Percentiles rank a stretch among this genome's conserved stretches.
Conservation (phyloP, 306 rosid species). For the Cicer cuneatum region DNA sequence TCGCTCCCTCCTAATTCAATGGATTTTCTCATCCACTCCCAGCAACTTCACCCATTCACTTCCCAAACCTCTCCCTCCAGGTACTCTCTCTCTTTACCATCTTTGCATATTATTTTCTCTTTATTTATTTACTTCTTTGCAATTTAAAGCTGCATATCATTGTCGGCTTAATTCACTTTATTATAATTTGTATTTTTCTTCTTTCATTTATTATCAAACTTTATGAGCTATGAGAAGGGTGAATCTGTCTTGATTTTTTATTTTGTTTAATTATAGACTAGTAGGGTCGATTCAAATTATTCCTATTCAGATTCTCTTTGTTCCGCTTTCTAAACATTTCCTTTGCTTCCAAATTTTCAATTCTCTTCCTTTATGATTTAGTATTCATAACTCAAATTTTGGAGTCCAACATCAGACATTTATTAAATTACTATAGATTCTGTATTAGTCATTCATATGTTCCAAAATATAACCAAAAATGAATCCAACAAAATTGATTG, state of each 20-base stretch:
- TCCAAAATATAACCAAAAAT: too few species aligned
- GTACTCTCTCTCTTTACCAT: conserved; percentile 10
- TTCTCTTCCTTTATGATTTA: conserved; percentile 18
- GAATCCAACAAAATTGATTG: too few species aligned
- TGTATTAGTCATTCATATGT: too few species aligned
- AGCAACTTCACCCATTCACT: neutral
- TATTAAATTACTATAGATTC: too few species aligned
- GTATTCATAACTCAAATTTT: neutral
- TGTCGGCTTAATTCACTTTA: neutral
- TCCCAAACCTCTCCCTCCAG: conserved; percentile 18
- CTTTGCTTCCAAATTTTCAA: neutral
- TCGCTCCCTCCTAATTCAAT: neutral
- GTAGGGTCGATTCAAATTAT: neutral
- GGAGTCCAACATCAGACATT: neutral
- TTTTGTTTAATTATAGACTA: too few species aligned
- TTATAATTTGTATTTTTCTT: neutral
- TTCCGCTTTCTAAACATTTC: neutral
- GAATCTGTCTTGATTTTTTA: neutral
- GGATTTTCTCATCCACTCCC: conserved; percentile 17
- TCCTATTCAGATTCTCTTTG: conserved; percentile 34
- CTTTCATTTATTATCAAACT: conserved; percentile 9
- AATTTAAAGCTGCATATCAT: neutral
- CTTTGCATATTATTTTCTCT: neutral
- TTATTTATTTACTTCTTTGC: neutral
- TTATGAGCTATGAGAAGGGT: conserved; percentile 22